Base-by-base conservation (phyloP, 2,329 filamentous ascomycete genomes). In the Verticillium nonalfalfae region DNA sequence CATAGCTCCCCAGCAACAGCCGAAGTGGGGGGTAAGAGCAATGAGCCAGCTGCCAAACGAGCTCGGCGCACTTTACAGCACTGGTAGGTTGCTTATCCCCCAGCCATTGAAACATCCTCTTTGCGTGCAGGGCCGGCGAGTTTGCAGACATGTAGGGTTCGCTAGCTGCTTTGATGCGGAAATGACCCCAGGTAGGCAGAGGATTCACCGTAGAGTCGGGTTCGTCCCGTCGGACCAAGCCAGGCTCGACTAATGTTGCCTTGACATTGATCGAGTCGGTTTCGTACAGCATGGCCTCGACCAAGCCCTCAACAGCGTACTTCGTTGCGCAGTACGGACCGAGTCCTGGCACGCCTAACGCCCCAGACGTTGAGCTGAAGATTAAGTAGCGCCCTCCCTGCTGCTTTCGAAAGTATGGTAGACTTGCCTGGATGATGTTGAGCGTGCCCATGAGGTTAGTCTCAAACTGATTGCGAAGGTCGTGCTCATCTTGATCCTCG, bases 251-350 rank as follows among this genome's bases (percentile, higher is more conserved):
- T 6, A 99, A 83, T 2, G 94, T 97, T 0, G 91, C 91, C 75
- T 96, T 97, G 74, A 98, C 90, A 71, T 95, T 94, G 76, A 96
- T 97, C 0, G 79, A 75, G 66, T 97, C 93, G 40, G 96, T 89
- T 73, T 99, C 95, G 75, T 98, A 98, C 15, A 97, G 83, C 90
- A 99, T 94, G 15, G 91, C 93, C 75, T 99, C 95, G 68, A 98
- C 93, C 60, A 99, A 79, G 0, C 94, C 95, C 72, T 99, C 95
- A 4, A 97, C 92, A 0, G 95, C 95, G 75, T 97, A 98, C 74
- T 98, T 99, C 15, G 93, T 97, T 1, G 95, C 95, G 74, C 94
- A 98, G 72, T 97, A 98, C 0, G 94, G 94, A 0, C 94, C 94
- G 6, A 98, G 77, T 0, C 95, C 95, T 0, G 95, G 95, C 0